Evolutionary conservation across 345 rosid genomes (phyloP), one percentile per base, ranked within the genome.

Genomic region (Diplotaxis tenuifolia): DNA sequence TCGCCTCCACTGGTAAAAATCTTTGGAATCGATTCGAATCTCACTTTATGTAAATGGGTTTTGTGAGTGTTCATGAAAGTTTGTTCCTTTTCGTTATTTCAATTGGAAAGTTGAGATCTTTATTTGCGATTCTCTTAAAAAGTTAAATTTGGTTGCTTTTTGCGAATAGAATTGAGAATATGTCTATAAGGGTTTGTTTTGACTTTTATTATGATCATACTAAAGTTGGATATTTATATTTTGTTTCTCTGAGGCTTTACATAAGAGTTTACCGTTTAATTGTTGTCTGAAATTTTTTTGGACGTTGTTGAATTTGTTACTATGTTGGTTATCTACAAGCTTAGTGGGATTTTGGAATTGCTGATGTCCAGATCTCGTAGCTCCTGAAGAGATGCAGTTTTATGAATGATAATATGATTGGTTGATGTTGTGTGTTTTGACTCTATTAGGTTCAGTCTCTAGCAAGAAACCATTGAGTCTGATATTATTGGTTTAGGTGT

Each of bases 381-480:
- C 47, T 40, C 47, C 47, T 22, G 38, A 52, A 52, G 28, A 11
- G 62, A 11, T 23, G 10, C 9, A 12, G 54, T 36, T 36, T 23
- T 23, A 9, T 22, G 5, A 16, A 19, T 50, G 67, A 40, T 40
- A 6, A 38, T 36, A n/a, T 6, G 7, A 42, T 19, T 66, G 38
- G 12, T 57, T 65, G 68, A 18, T 71, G 29, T 50, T 66, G 31
- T 60, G 52, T 67, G 20, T 72, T 67, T 65, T 71, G 56, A 1
- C 52, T 65, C 9, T 36, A 78, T 79, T 68, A 87, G 92, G 88
- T 40, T 82, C 82, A 57, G 20, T 68, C 29, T 61, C 74, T 63
- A 74, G 29, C 62, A 90, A 82, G 67, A 90, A 78, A 65, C 81
- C 11, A 75, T 62, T 65, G 91, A 82, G 67, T 78, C 72, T 66